These are phyloP conservation scores for Thalassiosira mediterranea DNA, from an alignment of 352 stramenopile genomes.

Conservation along the genomic window DNA sequence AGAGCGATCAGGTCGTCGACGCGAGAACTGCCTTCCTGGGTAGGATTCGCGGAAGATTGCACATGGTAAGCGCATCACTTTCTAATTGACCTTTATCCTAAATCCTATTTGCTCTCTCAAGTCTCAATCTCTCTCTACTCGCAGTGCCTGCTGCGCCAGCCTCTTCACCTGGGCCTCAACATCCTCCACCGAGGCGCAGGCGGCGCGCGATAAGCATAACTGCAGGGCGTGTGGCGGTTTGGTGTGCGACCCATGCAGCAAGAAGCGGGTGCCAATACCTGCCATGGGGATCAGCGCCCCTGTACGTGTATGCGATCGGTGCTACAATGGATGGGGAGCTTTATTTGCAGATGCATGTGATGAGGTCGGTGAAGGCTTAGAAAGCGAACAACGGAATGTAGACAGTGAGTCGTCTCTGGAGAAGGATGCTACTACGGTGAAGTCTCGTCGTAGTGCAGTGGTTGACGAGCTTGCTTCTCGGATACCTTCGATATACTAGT, in stretches of 20 bases:
- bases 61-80: slow-evolving; percentile 52
- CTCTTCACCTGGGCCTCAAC: slow-evolving; percentile 85
- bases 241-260: slow-evolving; percentile 83
- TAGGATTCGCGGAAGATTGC: slow-evolving; percentile 78
- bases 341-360: slow-evolving; percentile 26
- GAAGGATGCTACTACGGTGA: neutral
- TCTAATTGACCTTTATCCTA: slow-evolving; percentile 8
- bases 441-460: neutral
- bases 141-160: slow-evolving; percentile 76
- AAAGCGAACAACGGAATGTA: too few species aligned
- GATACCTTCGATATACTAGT: neutral
- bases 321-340: slow-evolving; percentile 73
- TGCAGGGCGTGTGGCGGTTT: slow-evolving; percentile 82
- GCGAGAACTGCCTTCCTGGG: slow-evolving; percentile 75
- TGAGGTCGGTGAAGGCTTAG: neutral
- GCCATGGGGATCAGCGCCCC: slow-evolving; percentile 76
- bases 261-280: slow-evolving; percentile 75
- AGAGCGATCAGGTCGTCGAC: slow-evolving; percentile 62
- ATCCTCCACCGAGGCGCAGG: slow-evolving; percentile 80
- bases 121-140: slow-evolving; percentile 9
- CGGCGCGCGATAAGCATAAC: slow-evolving; percentile 86
- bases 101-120: neutral
- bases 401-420: neutral
- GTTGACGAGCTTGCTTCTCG: neutral
- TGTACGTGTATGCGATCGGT: slow-evolving; percentile 84